Conservation (phyloP, 768 basidiomycete species). For the Hygrocybe coccinea region DNA sequence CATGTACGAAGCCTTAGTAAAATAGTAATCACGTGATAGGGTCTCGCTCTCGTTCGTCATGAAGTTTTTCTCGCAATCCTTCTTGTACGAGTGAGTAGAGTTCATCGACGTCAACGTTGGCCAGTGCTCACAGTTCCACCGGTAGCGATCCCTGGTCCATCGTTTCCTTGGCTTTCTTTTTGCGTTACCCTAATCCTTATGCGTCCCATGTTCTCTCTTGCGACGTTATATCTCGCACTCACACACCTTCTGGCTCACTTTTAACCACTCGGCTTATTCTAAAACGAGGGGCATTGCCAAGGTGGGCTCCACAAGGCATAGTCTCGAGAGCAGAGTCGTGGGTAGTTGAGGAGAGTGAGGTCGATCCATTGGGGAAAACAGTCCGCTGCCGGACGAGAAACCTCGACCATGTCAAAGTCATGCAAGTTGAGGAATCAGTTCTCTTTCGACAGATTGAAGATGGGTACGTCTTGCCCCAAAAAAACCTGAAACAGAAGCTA, state of each 20-base stretch:
- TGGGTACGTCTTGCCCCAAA: conserved; percentile 47
- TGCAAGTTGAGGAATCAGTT: conserved; percentile 86
- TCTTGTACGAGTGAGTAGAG: conserved; percentile 48
- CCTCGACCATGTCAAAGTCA: conserved; percentile 88
- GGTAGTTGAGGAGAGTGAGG: conserved; percentile 93
- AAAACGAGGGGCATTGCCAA: conserved; percentile 85
- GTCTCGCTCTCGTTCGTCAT: conserved; percentile 23
- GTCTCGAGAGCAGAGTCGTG: conserved; percentile 83
- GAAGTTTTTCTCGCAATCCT: conserved; percentile 56
- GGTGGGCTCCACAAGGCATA: conserved; percentile 86
- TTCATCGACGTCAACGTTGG: not conserved
- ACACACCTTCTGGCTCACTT: conserved; percentile 69
- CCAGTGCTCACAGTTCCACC: not conserved
- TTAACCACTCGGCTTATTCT: conserved; percentile 87
- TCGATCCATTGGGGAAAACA: conserved; percentile 75
- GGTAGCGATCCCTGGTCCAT: conserved; percentile 88
- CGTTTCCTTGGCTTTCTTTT: conserved; percentile 87
- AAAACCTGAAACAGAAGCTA: not conserved
- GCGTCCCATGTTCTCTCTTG: conserved; percentile 91
- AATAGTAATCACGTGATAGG: not conserved
- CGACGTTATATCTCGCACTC: conserved; percentile 84
- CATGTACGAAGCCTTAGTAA: too few relatives aligned
- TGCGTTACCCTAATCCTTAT: conserved; percentile 94
- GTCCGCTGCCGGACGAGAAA: conserved; percentile 82
- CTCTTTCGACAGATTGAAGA: conserved; percentile 62